Percentiles rank a stretch among this genome's conserved stretches.
These are phyloP conservation scores for Kuraishia hungarica DNA, from an alignment of 805 yeast genomes.

Conservation along the genomic window DNA sequence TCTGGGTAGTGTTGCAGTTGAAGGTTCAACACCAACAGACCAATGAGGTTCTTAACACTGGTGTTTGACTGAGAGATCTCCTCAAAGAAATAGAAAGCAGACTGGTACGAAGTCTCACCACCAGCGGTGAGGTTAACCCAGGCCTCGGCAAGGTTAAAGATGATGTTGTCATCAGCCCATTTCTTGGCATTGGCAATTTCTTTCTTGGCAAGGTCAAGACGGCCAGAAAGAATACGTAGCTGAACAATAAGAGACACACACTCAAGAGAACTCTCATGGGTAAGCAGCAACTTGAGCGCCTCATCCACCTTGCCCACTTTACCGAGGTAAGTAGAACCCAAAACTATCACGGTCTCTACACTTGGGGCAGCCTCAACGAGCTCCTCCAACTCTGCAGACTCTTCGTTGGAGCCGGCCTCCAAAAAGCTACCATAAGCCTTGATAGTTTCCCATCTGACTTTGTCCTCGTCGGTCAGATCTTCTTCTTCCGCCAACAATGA, in stretches of 20 bases:
- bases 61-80: constrained; percentile 60
- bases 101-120: constrained; percentile 27
- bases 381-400: constrained; percentile 1
- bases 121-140: constrained; percentile 44
- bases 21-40: constrained; percentile 66
- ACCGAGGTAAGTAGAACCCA: constrained; percentile 33
- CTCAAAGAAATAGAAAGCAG: constrained; percentile 62
- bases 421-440: constrained; percentile 2
- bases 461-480: background rate
- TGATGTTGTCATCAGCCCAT: constrained; percentile 63
- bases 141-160: constrained; percentile 72
- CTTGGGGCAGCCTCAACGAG: background rate
- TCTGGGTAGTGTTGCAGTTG: constrained; percentile 78
- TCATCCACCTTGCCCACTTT: constrained; percentile 30
- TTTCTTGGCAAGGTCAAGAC: constrained; percentile 35
- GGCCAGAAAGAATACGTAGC: constrained; percentile 29
- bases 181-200: constrained; percentile 34
- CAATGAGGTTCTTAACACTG: constrained; percentile 39
- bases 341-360: constrained; percentile 22
- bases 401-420: background rate
- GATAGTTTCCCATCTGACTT: background rate
- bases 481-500: constrained; percentile 5
- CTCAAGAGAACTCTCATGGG: constrained; percentile 28
- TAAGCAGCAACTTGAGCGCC: constrained; percentile 29
- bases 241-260: constrained; percentile 28